Percentiles rank a stretch among this genome's conserved stretches.
Conservation (phyloP, 164 flowering plant species). For the Magnolia kwangsiensis region DNA sequence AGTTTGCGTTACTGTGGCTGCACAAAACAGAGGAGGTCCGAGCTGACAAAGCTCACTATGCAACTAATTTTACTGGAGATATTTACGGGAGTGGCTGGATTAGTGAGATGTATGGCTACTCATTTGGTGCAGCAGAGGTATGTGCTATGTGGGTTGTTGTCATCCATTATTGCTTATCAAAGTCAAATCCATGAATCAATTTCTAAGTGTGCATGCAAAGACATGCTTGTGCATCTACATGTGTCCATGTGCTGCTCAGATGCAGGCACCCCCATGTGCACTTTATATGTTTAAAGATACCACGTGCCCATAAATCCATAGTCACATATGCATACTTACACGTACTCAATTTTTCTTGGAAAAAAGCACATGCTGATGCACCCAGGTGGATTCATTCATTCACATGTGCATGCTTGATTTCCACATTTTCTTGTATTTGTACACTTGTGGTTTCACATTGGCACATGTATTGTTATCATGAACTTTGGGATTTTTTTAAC, state of each 20-base stretch:
- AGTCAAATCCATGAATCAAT: neutral
- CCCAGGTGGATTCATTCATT: neutral
- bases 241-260: neutral
- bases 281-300: neutral
- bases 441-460: too few relatives aligned
- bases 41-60: constrained; percentile 87
- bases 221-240: neutral
- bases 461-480: too few relatives aligned
- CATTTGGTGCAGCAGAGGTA: constrained; percentile 99
- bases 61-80: constrained; percentile 82
- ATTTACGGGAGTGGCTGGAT: constrained; percentile 91
- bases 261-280: neutral
- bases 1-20: constrained; percentile 85
- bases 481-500: too few relatives aligned
- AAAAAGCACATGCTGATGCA: neutral
- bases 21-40: constrained; percentile 97
- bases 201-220: neutral
- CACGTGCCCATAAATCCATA: too few relatives aligned
- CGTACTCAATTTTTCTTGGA: neutral
- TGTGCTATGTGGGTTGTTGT: neutral
- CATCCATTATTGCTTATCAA: neutral
- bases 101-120: constrained; percentile 99
- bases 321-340: neutral
- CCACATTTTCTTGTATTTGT: too few relatives aligned
- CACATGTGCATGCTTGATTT: too few relatives aligned